Conservation (phyloP, 192 early-diverging fungal species). For the Coemansia sp. region DNA sequence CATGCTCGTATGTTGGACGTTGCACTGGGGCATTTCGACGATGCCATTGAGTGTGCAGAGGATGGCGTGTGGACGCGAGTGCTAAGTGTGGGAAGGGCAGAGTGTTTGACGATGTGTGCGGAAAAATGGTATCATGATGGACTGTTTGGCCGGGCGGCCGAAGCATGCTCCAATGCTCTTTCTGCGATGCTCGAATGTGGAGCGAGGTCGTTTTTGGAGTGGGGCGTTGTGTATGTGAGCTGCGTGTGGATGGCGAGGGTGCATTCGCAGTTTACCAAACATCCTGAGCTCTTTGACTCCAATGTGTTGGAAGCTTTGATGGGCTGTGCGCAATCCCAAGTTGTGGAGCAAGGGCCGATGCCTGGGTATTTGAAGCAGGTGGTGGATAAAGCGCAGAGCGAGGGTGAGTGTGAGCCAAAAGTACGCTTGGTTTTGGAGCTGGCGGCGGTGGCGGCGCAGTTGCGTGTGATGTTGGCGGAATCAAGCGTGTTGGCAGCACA, state of each 20-base stretch:
- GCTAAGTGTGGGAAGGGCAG: conserved; percentile 20
- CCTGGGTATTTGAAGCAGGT: conserved; percentile 25
- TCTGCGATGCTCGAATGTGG: background rate
- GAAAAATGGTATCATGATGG: conserved; percentile 50
- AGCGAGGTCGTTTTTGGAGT: conserved; percentile 47
- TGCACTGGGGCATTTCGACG: conserved; percentile 18
- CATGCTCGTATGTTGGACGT: conserved; percentile 13
- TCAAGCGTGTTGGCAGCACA: conserved; percentile 20
- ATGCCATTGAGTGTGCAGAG: conserved; percentile 7
- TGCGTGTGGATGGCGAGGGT: conserved; percentile 45
- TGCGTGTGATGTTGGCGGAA: conserved; percentile 24
- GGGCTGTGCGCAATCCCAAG: background rate
- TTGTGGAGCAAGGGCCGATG: background rate
- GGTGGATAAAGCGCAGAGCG: background rate
- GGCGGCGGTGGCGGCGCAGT: conserved; percentile 16
- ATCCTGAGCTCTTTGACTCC: background rate
- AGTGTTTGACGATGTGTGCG: conserved; percentile 33
- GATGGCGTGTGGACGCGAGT: conserved; percentile 16
- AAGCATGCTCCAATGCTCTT: conserved; percentile 35
- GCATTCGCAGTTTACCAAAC: conserved; percentile 8
- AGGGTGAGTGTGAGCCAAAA: conserved; percentile 6
- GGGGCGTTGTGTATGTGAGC: conserved; percentile 64
- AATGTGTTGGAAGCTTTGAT: conserved; percentile 2
- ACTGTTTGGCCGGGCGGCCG: conserved; percentile 65
- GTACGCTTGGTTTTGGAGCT: conserved; percentile 18